A percentile compares a stretch with the other conserved stretches of the same genome.
phyloP scores from a whole-genome alignment of 768 basidiomycete species.

The Boletus fagicola region DNA sequence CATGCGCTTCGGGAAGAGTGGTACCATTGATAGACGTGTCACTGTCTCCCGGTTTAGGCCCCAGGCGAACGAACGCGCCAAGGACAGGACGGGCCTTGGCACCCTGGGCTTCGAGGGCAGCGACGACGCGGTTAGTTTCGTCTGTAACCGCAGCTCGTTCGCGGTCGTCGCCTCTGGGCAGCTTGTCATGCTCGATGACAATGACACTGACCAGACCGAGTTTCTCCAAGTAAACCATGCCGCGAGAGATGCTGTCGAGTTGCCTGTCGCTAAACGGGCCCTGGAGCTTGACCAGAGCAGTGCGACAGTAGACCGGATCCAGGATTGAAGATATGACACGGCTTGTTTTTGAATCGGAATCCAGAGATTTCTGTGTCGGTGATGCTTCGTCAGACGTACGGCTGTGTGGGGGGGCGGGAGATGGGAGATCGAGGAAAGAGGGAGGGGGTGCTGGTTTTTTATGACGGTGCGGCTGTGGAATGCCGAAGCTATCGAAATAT shows the following conservation, averaged over 20 bases:
- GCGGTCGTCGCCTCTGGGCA: constrained; percentile 63
- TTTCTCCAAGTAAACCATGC: constrained; percentile 93
- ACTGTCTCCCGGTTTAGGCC: constrained; percentile 61
- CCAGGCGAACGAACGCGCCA: constrained; percentile 80
- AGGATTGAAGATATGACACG: constrained; percentile 71
- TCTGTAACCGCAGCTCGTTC: constrained; percentile 67
- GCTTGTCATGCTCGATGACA: constrained; percentile 85
- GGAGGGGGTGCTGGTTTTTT: constrained; percentile 22
- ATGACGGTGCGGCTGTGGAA: constrained; percentile 45
- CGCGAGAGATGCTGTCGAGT: constrained; percentile 89
- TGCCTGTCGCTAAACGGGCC: constrained; percentile 93
- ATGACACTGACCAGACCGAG: constrained; percentile 95
- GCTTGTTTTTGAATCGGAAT: constrained; percentile 38
- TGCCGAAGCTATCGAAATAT: constrained; percentile 89
- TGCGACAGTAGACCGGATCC: constrained; percentile 80
- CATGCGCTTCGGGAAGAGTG: constrained; percentile 69
- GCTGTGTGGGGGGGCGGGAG: constrained; percentile 19
- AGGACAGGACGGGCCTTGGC: constrained; percentile 86
- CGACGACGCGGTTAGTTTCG: constrained; percentile 84
- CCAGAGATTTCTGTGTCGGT: constrained; percentile 29
- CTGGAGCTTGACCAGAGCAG: constrained; percentile 95
- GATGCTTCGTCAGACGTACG: constrained; percentile 3
- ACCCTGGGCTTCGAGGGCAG: constrained; percentile 79
- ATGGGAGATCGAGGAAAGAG: constrained; percentile 26
- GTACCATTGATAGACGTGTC: constrained; percentile 33